These are phyloP conservation scores for Phytophthora tentaculata DNA, from an alignment of 352 stramenopile species.

Conservation along the genomic window DNA sequence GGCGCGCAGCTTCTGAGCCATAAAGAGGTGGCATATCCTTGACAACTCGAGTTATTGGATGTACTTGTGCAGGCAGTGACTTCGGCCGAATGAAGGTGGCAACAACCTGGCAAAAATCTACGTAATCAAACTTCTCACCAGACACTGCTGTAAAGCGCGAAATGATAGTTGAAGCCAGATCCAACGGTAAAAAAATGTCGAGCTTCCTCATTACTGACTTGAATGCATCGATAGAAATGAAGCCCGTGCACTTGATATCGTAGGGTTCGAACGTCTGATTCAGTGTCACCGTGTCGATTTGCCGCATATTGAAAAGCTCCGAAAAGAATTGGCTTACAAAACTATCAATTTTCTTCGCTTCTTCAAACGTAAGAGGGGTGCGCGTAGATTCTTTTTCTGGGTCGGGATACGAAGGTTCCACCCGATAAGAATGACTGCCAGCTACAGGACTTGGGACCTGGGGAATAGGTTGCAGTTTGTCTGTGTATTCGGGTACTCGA, in stretches of 20 bases:
- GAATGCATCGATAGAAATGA: slow-evolving; percentile 71
- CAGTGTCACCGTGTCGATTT: slow-evolving; percentile 37
- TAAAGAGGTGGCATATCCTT: background rate
- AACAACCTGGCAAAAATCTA: slow-evolving; percentile 67
- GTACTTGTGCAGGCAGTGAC: slow-evolving; percentile 13
- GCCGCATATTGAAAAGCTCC: slow-evolving; percentile 53
- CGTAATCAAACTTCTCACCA: slow-evolving; percentile 71
- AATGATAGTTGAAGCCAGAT: slow-evolving; percentile 53
- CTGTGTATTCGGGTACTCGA: slow-evolving; percentile 14
- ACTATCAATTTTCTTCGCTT: slow-evolving; percentile 49
- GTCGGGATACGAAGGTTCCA: slow-evolving; percentile 1
- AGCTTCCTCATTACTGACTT: slow-evolving; percentile 66
- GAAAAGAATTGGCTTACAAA: slow-evolving; percentile 57
- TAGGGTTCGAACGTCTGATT: slow-evolving; percentile 60
- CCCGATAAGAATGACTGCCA: slow-evolving; percentile 13
- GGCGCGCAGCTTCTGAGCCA: background rate
- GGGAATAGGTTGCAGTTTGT: slow-evolving; percentile 14
- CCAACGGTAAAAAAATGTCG: slow-evolving; percentile 54
- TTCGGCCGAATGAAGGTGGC: slow-evolving; percentile 15
- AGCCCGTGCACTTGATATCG: slow-evolving; percentile 63
- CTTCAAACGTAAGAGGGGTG: slow-evolving; percentile 39
- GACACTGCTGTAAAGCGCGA: slow-evolving; percentile 51
- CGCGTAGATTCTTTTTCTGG: slow-evolving; percentile 6
- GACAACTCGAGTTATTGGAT: slow-evolving; percentile 13
- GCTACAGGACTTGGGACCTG: slow-evolving; percentile 26